Percentiles rank a stretch among this genome's conserved stretches.
Evolutionary conservation across 495 filamentous ascomycete genomes (phyloP).

Genomic region (Neurospora sp.): DNA sequence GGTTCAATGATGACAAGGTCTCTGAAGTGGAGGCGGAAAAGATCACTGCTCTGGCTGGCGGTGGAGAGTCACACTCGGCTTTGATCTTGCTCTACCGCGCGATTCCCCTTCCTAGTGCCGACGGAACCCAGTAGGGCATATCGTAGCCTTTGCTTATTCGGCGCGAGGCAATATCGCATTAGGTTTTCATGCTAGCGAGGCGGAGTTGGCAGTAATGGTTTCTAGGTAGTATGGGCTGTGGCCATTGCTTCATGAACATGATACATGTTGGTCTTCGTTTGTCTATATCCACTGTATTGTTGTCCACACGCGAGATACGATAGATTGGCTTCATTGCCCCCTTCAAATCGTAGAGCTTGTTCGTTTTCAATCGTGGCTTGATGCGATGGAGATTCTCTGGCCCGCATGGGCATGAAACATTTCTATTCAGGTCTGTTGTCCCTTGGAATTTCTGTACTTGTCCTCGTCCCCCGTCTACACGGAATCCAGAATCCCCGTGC

Average conservation of each 20-base stretch:
- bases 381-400: not conserved
- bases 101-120: constrained; percentile 48
- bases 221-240: not conserved
- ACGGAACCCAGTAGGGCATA: constrained; percentile 20
- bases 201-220: not conserved
- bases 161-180: not conserved
- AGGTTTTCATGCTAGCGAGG: not conserved
- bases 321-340: not conserved
- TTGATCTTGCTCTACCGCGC: constrained; percentile 88
- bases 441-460: not conserved
- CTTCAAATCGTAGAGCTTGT: not conserved
- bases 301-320: not conserved
- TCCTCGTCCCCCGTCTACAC: not conserved
- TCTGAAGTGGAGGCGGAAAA: constrained; percentile 85
- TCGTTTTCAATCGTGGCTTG: not conserved
- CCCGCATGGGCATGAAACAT: not conserved
- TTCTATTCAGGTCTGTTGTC: not conserved
- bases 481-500: not conserved
- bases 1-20: constrained; percentile 99
- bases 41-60: constrained; percentile 81
- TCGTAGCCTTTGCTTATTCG: not conserved
- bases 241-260: not conserved
- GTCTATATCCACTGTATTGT: not conserved
- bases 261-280: not conserved
- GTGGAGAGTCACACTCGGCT: constrained; percentile 93